Evolutionary conservation across 306 rosid genomes (phyloP), one percentile per base, ranked within the genome.

Genomic region (Rosa rugosa): DNA sequence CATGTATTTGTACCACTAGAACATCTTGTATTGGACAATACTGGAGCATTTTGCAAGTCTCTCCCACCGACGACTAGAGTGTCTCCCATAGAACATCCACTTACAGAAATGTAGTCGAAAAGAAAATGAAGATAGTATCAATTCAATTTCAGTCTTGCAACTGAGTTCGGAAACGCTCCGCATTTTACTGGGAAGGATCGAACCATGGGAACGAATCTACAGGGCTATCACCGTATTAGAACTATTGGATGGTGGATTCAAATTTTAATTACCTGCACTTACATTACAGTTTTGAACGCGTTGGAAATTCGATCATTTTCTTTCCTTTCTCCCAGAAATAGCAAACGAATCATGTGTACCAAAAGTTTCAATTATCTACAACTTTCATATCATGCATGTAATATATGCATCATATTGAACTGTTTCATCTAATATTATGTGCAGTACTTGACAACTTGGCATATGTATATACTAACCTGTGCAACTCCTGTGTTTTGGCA

Each of bases 401-500:
- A 11, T 31, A 65, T 7, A 25, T 75, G 56, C 44, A 31, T 45
- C n/a, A n/a, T 38, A 36, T 42, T 60, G 20, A 36, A 63, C 25
- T 16, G 49, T 60, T 75, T 64, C 51, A 41, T 53, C 20, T 16
- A 6, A 66, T 47, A 17, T 64, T 16, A 8, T 34, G 6, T 62
- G 3, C 18, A 66, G 71, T 17, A 18, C 45, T 6, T 36, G 46
- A 38, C 46, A 38, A 27, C 46, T 36, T 38, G 41, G 71, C 71
- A 66, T 17, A 36, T 38, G 14, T 66, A 7, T 53, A 5, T 57
- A 64, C 86, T 79, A 68, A 85, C 4, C 10, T 63, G 42, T 62
- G 67, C 75, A 72, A 77, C 47, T 85, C 70, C 77, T 49, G 16
- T n/a, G 56, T 60, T 73, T 82, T 84, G 83, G 51, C 95, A 94